Conservation (phyloP, 2,329 filamentous ascomycete genomes). For the Scleromitrula shiraiana region DNA sequence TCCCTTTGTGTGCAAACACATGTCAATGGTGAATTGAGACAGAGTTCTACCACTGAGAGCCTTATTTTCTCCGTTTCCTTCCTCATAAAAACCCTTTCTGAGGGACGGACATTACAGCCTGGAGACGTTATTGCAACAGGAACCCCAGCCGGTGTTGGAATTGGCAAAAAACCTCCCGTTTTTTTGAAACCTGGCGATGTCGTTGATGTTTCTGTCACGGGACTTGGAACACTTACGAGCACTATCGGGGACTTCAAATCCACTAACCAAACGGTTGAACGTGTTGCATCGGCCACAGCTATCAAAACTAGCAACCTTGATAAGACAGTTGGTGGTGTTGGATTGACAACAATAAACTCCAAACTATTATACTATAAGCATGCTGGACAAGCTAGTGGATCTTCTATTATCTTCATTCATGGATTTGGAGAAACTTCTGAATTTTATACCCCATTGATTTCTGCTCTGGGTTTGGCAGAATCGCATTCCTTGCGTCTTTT, state of each 20-base stretch:
- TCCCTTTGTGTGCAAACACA: constrained; percentile 34
- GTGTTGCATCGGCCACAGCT: too few species aligned
- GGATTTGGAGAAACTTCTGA: constrained; percentile 42
- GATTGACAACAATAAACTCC: too few species aligned
- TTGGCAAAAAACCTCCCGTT: constrained; percentile 36
- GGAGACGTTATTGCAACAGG: constrained; percentile 45
- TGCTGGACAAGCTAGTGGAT: too few species aligned
- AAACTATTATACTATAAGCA: too few species aligned
- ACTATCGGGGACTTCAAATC: constrained; percentile 26
- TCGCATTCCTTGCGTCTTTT: constrained; percentile 37
- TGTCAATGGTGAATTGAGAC: constrained; percentile 44
- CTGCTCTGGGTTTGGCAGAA: constrained; percentile 28
- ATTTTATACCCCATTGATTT: constrained; percentile 39
- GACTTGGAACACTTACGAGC: constrained; percentile 36
- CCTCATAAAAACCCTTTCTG: constrained; percentile 40
- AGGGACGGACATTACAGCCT: constrained; percentile 41
- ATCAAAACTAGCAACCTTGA: too few species aligned
- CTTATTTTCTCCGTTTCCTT: constrained; percentile 42
- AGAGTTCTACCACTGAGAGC: constrained; percentile 40
- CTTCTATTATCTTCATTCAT: constrained; percentile 44
- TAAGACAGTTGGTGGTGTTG: too few species aligned
- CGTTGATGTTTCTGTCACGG: constrained; percentile 34
- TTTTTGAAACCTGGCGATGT: constrained; percentile 36
- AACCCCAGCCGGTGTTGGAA: constrained; percentile 41
- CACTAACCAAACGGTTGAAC: too few species aligned